phyloP scores from a whole-genome alignment of 495 filamentous ascomycete genomes.

The Xylaria scruposa region DNA sequence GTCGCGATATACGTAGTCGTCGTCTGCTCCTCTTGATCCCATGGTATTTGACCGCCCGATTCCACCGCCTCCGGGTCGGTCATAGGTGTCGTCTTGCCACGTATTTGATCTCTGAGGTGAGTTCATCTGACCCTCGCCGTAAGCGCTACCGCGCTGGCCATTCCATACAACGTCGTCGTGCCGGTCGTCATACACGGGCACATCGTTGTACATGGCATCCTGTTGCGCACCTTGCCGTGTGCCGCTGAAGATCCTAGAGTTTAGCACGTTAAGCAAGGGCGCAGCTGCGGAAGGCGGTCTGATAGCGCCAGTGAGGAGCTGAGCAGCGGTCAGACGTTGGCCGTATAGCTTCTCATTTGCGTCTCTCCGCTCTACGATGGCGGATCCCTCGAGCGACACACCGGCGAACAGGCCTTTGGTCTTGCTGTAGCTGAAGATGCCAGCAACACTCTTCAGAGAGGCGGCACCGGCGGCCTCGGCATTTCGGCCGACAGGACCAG shows the following conservation, averaged over 20 bases:
- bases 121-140: constrained; percentile 77
- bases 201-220: constrained; percentile 90
- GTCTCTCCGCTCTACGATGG: constrained; percentile 90
- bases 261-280: constrained; percentile 82
- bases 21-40: constrained; percentile 43
- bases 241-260: constrained; percentile 82
- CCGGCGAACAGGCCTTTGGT: constrained; percentile 97
- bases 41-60: constrained; percentile 56
- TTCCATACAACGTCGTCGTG: constrained; percentile 96
- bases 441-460: constrained; percentile 85
- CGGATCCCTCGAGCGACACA: constrained; percentile 90
- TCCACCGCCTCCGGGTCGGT: constrained; percentile 62
- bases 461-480: constrained; percentile 96
- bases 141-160: constrained; percentile 74
- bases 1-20: constrained; percentile 68
- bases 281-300: constrained; percentile 81
- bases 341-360: constrained; percentile 97
- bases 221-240: constrained; percentile 51
- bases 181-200: constrained; percentile 85
- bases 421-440: constrained; percentile 94
- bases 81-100: constrained; percentile 91
- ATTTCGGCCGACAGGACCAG: constrained; percentile 91
- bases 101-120: constrained; percentile 74
- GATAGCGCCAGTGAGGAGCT: constrained; percentile 79
- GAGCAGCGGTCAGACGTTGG: constrained; percentile 75